phyloP scores from a whole-genome alignment of 768 basidiomycete species.

The Botryobasidium botryosum region DNA sequence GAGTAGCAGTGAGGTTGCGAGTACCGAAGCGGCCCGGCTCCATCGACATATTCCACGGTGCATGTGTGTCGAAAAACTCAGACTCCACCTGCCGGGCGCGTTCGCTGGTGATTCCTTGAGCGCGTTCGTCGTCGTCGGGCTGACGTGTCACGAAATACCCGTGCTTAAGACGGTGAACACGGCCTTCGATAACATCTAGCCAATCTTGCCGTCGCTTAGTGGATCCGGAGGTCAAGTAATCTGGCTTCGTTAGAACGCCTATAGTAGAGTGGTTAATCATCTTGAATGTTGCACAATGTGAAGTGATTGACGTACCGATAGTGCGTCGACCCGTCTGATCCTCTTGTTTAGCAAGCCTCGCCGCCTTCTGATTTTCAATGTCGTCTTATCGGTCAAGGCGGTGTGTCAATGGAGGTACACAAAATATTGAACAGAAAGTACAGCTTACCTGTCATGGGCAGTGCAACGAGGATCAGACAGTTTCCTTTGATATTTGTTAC shows the following conservation, averaged over 20 bases:
- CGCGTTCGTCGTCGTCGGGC: slow-evolving; percentile 35
- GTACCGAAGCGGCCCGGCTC: slow-evolving; percentile 12
- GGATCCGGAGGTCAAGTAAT: slow-evolving; percentile 31
- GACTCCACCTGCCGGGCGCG: slow-evolving; percentile 24
- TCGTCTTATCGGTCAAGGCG: slow-evolving; percentile 33
- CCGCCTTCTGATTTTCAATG: slow-evolving; percentile 45
- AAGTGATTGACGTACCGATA: slow-evolving; percentile 30
- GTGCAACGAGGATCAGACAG: slow-evolving; percentile 44
- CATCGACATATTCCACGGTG: slow-evolving; percentile 31
- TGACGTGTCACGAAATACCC: slow-evolving; percentile 54
- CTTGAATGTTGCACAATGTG: neutral
- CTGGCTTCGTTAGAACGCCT: slow-evolving; percentile 62
- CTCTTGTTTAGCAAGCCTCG: slow-evolving; percentile 32
- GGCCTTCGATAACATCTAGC: slow-evolving; percentile 34
- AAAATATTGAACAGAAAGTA: slow-evolving; percentile 23
- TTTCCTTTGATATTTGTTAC: slow-evolving; percentile 31
- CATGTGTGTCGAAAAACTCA: slow-evolving; percentile 30
- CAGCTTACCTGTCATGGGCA: slow-evolving; percentile 56
- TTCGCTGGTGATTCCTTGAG: slow-evolving; percentile 20
- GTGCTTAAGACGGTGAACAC: slow-evolving; percentile 29
- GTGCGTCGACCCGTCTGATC: slow-evolving; percentile 42
- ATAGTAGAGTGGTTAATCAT: neutral
- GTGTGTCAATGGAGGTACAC: neutral
- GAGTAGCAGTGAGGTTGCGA: slow-evolving; percentile 12
- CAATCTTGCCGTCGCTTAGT: slow-evolving; percentile 25